phyloP scores from a whole-genome alignment of 192 early-diverging fungal species.

The Podila clonocystis region DNA sequence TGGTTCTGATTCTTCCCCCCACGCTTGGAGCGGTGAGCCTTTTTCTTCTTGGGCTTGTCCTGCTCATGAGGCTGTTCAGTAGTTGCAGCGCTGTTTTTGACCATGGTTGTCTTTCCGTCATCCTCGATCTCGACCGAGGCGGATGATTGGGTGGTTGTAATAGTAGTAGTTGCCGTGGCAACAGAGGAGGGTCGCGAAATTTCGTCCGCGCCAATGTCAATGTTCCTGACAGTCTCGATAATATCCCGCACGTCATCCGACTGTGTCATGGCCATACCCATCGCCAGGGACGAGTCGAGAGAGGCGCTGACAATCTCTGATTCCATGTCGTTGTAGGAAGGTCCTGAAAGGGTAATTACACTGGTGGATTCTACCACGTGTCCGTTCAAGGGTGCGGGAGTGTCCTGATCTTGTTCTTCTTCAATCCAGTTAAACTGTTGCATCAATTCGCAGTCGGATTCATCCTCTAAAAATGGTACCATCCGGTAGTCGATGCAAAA shows the following conservation, averaged over 20 bases:
- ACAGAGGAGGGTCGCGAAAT: constrained; percentile 5
- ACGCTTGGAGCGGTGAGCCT: constrained; percentile 48
- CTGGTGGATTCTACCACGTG: background rate
- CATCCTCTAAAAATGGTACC: constrained; percentile 29
- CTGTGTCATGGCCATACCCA: constrained; percentile 39
- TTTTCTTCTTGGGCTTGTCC: constrained; percentile 28
- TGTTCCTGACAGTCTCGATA: constrained; percentile 14
- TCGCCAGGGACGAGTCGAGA: constrained; percentile 4
- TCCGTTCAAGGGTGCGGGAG: background rate
- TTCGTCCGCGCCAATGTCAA: constrained; percentile 33
- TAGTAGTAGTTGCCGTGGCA: background rate
- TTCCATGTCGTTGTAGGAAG: constrained; percentile 1
- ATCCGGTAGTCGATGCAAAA: background rate
- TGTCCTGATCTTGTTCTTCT: constrained; percentile 30
- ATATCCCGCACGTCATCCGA: constrained; percentile 34
- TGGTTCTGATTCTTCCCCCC: constrained; percentile 30
- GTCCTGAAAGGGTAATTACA: background rate
- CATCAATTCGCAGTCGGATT: constrained; percentile 53
- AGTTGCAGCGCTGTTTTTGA: background rate
- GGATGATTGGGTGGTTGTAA: background rate
- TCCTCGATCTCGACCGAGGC: too few relatives aligned
- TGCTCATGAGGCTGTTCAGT: background rate
- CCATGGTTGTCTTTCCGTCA: background rate
- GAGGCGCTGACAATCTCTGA: constrained; percentile 2
- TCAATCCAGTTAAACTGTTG: constrained; percentile 54